Base-by-base conservation (phyloP, 352 stramenopile genomes). In the Globisporangium echinulatum region DNA sequence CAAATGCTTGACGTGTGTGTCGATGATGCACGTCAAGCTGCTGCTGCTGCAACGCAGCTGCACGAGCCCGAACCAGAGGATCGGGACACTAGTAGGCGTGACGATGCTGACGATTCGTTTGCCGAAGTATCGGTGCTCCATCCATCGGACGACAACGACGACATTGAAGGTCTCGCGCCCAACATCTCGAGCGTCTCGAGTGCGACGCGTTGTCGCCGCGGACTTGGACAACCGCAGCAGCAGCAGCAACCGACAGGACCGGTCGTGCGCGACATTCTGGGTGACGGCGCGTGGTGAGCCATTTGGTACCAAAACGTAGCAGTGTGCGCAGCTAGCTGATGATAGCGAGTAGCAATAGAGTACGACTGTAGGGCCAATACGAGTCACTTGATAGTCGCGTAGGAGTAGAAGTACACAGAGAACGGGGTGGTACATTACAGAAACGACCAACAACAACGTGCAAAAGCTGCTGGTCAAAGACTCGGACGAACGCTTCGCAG, bases 111-210 rank as follows among this genome's bases (percentile, higher is more conserved):
- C 17, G 55, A 53, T 15, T 38, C 43, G 7, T 37, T 60, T 39
- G 62, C 71, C 3, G 64, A 76, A 61, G 60, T 80, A 15, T 79
- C 74, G 13, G 59, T 82, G 56, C 50, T 80, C 17, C 59, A 72
- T 39, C 74, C 63, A 36, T 61, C 56, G 44, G 38, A 52, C 13
- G 61, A 58, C 52, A 70, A 65, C 54, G 62, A 64, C 36, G 74
- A 84, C 40, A 84, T 84, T 33, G 74, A 84, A 62, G 65, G 69
- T 19, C 70, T 84, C 7, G 72, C 81, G 25, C 57, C 68, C 3
- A 65, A 65, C 42, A 56, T 71, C 17, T 64, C 61, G 36, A 69
- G 61, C 33, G 48, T 66, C 11, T 50, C 19, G 40, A 56, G 8
- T n/a, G 38, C 11, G 58, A 63, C 43, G 43, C 4, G 43, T 1